Evolutionary conservation across 306 rosid genomes (phyloP).

Genomic region (Quercus parvula): DNA sequence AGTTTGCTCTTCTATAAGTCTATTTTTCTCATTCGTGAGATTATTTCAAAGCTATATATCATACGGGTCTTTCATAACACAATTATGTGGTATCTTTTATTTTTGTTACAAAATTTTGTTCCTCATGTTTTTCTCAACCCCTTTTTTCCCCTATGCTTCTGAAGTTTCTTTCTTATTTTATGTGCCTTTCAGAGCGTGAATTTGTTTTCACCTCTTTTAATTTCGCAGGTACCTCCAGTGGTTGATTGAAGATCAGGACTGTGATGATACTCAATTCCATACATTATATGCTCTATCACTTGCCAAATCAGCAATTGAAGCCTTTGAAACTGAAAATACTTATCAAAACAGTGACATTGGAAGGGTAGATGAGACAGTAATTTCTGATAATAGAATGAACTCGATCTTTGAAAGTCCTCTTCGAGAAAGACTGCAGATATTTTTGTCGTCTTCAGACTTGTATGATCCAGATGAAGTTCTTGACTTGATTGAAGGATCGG

Average conservation of each 20-base stretch:
- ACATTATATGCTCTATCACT: conserved; percentile 91
- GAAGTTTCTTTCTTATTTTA: background rate
- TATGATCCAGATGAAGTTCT: conserved; percentile 97
- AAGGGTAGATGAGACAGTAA: conserved; percentile 27
- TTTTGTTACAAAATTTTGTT: background rate
- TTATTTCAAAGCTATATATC: background rate
- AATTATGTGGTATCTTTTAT: background rate
- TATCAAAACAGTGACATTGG: conserved; percentile 42
- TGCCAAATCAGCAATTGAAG: conserved; percentile 80
- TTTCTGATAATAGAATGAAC: conserved; percentile 25
- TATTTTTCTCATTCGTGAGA: background rate
- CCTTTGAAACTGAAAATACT: conserved; percentile 44
- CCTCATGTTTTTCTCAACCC: background rate
- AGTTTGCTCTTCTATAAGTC: background rate
- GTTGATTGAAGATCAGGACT: conserved; percentile 95
- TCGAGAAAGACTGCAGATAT: conserved; percentile 80
- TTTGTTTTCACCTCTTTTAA: conserved; percentile 17
- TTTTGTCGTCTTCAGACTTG: conserved; percentile 85
- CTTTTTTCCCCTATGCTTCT: background rate
- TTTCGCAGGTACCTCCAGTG: conserved; percentile 80
- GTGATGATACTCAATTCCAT: conserved; percentile 68
- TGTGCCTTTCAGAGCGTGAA: background rate
- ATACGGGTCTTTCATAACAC: background rate
- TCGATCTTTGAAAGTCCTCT: conserved; percentile 68
- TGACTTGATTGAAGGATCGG: conserved; percentile 90